These are phyloP conservation scores for Herpetomonas samuelpessoai DNA, from an alignment of 208 protist species.

Conservation along the genomic window DNA sequence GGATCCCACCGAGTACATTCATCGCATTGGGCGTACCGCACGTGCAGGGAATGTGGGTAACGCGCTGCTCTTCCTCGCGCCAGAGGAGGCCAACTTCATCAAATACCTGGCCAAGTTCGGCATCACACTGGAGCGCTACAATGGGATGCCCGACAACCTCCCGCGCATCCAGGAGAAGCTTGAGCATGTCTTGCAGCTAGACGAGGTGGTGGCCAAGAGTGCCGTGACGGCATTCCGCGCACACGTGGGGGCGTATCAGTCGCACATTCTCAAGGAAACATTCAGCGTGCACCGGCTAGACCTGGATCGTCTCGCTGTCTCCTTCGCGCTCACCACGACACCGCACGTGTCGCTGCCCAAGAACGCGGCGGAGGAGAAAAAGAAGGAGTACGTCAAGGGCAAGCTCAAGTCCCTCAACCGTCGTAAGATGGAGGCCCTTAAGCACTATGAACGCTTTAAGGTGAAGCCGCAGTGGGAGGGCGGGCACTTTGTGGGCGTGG, in stretches of 20 bases:
- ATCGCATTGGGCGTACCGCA: conserved; percentile 96
- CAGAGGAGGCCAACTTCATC: conserved; percentile 88
- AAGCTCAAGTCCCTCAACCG: conserved; percentile 87
- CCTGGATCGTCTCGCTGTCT: conserved; percentile 86
- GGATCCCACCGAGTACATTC: conserved; percentile 95
- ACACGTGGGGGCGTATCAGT: conserved; percentile 93
- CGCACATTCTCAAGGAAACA: conserved; percentile 91
- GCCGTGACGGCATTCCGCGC: conserved; percentile 91
- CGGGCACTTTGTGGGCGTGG: conserved; percentile 73
- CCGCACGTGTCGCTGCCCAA: conserved; percentile 81
- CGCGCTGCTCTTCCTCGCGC: conserved; percentile 92
- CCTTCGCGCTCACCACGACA: conserved; percentile 90
- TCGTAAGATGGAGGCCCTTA: conserved; percentile 48
- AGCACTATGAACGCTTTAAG: conserved; percentile 81
- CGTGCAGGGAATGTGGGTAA: conserved; percentile 91
- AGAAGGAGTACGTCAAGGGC: conserved; percentile 85
- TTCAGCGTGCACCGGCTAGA: conserved; percentile 93
- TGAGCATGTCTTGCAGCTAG: conserved; percentile 86
- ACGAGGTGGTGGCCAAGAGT: conserved; percentile 85
- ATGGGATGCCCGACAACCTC: conserved; percentile 58
- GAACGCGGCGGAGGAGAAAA: conserved; percentile 55
- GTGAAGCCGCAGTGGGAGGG: conserved; percentile 81
- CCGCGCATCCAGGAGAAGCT: conserved; percentile 82
- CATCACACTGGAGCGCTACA: conserved; percentile 74
- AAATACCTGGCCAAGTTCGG: conserved; percentile 82